Evolutionary conservation across 2,329 filamentous ascomycete genomes (phyloP).

Genomic region (Penicillium freii): DNA sequence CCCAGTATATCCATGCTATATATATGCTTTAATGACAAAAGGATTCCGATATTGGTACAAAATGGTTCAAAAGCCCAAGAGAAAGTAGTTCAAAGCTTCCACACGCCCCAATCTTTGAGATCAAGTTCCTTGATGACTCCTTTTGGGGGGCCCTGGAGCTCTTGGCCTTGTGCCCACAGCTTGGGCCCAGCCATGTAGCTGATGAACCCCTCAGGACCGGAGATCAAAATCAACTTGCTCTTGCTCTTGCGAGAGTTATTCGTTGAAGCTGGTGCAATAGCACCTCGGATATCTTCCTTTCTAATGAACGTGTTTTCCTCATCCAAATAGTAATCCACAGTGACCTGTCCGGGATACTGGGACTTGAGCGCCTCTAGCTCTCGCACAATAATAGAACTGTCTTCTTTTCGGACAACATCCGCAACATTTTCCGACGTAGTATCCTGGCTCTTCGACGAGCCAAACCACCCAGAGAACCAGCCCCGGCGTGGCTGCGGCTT

Average conservation of each 20-base stretch:
- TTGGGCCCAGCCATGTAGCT: constrained; percentile 77
- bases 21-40: constrained; percentile 10
- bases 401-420: constrained; percentile 4
- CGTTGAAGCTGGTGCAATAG: constrained; percentile 25
- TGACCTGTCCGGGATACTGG: constrained; percentile 56
- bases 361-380: constrained; percentile 64
- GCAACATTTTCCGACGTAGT: background rate
- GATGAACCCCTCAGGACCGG: constrained; percentile 88
- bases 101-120: constrained; percentile 56
- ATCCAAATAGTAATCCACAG: constrained; percentile 76
- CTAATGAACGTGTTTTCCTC: constrained; percentile 69
- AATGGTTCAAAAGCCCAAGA: background rate
- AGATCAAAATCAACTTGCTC: constrained; percentile 68
- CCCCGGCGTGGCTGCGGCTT: constrained; percentile 17
- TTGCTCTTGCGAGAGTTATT: constrained; percentile 34
- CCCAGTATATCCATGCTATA: constrained; percentile 11
- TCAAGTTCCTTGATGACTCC: constrained; percentile 66
- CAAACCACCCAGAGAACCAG: constrained; percentile 35
- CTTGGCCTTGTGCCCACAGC: constrained; percentile 66
- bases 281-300: constrained; percentile 48
- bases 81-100: constrained; percentile 52
- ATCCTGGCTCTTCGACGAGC: constrained; percentile 13
- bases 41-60: constrained; percentile 14
- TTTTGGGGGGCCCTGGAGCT: constrained; percentile 71
- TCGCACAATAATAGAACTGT: constrained; percentile 50